Evolutionary conservation across 345 rosid genomes (phyloP), one percentile per base, ranked within the genome.

Genomic region (Eucalyptus tenuipes): DNA sequence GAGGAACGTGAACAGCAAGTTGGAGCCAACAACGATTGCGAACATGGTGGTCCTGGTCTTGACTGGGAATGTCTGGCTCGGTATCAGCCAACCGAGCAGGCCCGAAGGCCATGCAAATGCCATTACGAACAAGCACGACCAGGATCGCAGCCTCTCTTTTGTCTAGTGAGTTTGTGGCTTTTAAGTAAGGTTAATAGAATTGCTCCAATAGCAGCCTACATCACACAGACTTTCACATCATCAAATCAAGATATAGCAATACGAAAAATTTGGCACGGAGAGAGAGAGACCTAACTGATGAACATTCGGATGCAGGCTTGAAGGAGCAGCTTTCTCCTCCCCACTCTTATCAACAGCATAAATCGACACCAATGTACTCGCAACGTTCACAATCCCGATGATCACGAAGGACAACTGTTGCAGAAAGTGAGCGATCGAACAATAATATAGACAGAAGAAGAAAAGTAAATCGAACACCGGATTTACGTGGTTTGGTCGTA

Each of bases 21-120:
- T 95, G 71, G 95, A 91, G 80, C 97, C 90, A 33, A 95, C 97
- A 0, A 95, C 91, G 7, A 93, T 91, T 1, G 95, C 91, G 53
- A 90, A 95, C 27, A 93, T 95, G 8, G 96, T 90, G 3, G 95
- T 92, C 47, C 98, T 91, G 0, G 96, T 95, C 89, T 96, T 96
- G 6, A 95, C 84, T 22, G 98, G 99, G 84, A 95, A 95, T 1
- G 94, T 95, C 89, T 95, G 94, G 13, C 99, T 95, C 1, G 97
- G 97, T 42, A 94, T 95, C 53, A 95, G 80, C 96, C 98, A 95
- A 15, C 95, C 97, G 6, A 96, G 91, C 22, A 95, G 97, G 75
- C 96, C 94, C 96, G 94, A 96, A 33, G 96, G 94, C 97, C 96
- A 92, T 0, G 97, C 96, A 42, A 95, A 94, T 7, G 92, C 88